Evolutionary conservation across 2,329 filamentous ascomycete species (phyloP).

Genomic region (Colletotrichum incanum): DNA sequence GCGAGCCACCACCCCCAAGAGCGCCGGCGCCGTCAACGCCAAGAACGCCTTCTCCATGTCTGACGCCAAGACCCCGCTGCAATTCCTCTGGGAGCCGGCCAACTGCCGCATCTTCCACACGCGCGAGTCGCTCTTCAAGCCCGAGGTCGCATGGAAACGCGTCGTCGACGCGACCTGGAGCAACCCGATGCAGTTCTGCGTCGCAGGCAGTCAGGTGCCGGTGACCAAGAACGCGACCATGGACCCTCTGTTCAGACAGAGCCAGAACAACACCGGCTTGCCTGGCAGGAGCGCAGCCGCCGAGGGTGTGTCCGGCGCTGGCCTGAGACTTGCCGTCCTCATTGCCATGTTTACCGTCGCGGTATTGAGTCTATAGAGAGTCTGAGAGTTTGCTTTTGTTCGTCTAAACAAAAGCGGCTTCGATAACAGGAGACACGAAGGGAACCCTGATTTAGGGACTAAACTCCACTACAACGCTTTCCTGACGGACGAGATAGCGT

Average conservation of each 20-base stretch:
- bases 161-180: slow-evolving; percentile 56
- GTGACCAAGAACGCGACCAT: slow-evolving; percentile 41
- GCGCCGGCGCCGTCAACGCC: slow-evolving; percentile 52
- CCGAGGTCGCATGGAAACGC: slow-evolving; percentile 59
- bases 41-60: slow-evolving; percentile 54
- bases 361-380: slow-evolving; percentile 30
- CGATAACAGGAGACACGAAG: neutral
- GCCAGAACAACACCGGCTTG: slow-evolving; percentile 33
- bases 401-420: neutral
- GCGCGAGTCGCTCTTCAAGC: slow-evolving; percentile 56
- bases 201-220: slow-evolving; percentile 50
- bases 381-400: neutral
- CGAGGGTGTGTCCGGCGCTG: neutral
- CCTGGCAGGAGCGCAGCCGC: slow-evolving; percentile 11
- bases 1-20: slow-evolving; percentile 46
- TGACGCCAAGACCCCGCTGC: slow-evolving; percentile 56
- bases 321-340: slow-evolving; percentile 29
- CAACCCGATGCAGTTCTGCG: slow-evolving; percentile 51
- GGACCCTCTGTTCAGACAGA: slow-evolving; percentile 46
- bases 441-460: neutral
- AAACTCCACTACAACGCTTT: neutral
- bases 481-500: neutral
- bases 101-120: slow-evolving; percentile 66
- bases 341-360: slow-evolving; percentile 19
- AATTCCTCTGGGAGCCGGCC: slow-evolving; percentile 62